phyloP scores from a whole-genome alignment of 768 basidiomycete genomes.

The Mycena polygramma region DNA sequence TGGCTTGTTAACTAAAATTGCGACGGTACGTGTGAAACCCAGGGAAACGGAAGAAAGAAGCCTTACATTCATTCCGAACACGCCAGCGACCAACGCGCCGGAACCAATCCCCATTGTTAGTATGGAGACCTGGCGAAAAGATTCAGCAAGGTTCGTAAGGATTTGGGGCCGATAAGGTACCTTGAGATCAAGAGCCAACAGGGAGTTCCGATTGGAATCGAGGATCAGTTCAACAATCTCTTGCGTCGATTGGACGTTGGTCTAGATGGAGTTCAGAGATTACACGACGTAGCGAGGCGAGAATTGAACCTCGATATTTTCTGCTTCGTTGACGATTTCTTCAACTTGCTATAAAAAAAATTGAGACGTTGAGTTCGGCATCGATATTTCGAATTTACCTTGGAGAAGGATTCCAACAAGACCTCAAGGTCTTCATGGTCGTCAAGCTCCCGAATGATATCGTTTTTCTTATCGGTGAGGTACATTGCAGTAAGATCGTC shows the following conservation, averaged over 20 bases:
- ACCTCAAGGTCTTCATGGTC: slow-evolving; percentile 97
- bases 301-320: slow-evolving; percentile 79
- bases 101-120: slow-evolving; percentile 92
- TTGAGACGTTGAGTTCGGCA: no score
- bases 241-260: slow-evolving; percentile 96
- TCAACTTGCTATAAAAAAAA: slow-evolving; percentile 74
- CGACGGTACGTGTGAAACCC: slow-evolving; percentile 27
- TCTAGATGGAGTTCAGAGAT: slow-evolving; percentile 56
- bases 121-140: slow-evolving; percentile 80
- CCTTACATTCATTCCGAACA: slow-evolving; percentile 97
- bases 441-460: slow-evolving; percentile 66
- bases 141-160: slow-evolving; percentile 10
- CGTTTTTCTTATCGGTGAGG: slow-evolving; percentile 85
- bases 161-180: slow-evolving; percentile 51
- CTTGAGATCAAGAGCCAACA: slow-evolving; percentile 92
- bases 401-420: slow-evolving; percentile 93
- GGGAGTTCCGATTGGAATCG: slow-evolving; percentile 94
- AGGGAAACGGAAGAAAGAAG: slow-evolving; percentile 26
- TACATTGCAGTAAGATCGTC: slow-evolving; percentile 98
- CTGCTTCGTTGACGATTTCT: slow-evolving; percentile 94
- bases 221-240: slow-evolving; percentile 98
- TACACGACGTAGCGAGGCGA: neutral
- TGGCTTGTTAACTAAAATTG: slow-evolving; percentile 77
- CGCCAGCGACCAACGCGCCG: slow-evolving; percentile 89
- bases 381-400: slow-evolving; percentile 43